Conservation (phyloP, 257 asterid species). For the Fraxinus cuspidata region DNA sequence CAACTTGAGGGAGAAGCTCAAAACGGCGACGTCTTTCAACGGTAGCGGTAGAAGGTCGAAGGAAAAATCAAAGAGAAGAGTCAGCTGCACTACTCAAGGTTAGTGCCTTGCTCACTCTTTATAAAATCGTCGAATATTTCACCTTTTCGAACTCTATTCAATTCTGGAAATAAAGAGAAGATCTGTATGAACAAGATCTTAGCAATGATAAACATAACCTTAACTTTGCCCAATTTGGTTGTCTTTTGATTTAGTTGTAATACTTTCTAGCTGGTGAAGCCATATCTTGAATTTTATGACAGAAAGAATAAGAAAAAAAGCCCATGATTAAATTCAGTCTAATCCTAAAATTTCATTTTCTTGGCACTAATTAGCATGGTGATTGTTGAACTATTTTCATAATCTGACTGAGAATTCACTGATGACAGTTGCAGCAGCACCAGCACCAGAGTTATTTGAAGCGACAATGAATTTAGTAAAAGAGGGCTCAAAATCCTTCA, state of each 20-base stretch:
- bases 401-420: neutral
- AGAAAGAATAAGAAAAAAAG: neutral
- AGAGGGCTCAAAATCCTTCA: constrained; percentile 78
- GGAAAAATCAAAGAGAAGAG: constrained; percentile 71
- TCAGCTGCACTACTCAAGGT: constrained; percentile 77
- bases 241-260: neutral
- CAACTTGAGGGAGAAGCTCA: constrained; percentile 66
- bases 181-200: too few species aligned
- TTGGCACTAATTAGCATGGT: neutral
- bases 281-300: neutral
- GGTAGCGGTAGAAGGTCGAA: constrained; percentile 49
- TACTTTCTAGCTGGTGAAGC: neutral
- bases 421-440: constrained; percentile 52
- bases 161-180: too few species aligned
- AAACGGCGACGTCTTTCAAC: constrained; percentile 57
- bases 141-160: neutral
- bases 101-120: neutral
- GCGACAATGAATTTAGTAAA: constrained; percentile 62
- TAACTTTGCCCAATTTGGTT: neutral
- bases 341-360: neutral
- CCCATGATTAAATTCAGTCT: neutral
- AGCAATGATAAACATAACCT: too few species aligned
- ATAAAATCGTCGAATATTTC: constrained; percentile 16
- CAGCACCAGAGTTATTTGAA: constrained; percentile 78
- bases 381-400: neutral